Base-by-base conservation (phyloP, 2,329 filamentous ascomycete species). In the Coleophoma eucalyptorum region DNA sequence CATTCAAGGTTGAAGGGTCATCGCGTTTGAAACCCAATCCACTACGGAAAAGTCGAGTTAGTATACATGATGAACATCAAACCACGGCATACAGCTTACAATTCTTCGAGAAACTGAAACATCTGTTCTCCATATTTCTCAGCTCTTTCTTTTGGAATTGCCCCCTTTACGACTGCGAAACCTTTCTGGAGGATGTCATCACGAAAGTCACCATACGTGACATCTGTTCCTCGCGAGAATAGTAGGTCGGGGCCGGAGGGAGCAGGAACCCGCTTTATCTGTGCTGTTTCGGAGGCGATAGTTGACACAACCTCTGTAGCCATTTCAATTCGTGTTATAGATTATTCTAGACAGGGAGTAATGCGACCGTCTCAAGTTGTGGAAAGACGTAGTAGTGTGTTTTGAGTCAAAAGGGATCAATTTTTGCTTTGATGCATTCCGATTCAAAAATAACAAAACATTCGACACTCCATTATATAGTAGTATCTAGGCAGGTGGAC, bases 1-100 rank as follows among this genome's bases (percentile, higher is more conserved):
- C 62, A 48, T 11, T 20, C 7, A 44, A 6, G 18, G 42, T 44
- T 15, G 19, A 26, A 13, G 42, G 42, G 16, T 44, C 42, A 32
- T 44, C 16, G 20, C 42, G 42, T 8, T 44, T 18, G 42, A 20
- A 44, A 6, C 42, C 42, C 13, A 44, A 18, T 10, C 20, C 20
- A 20, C 42, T 44, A 20, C 10, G 15, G 16, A 8, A 11, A 41
- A 41, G 16, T 12, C 10, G 8, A 11, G 38, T 41, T 8, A 41
- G 38, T 41, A 11, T 41, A 35, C n/a, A 10, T 18, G 18, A 41
- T 12, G 11, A 8, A 41, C 18, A 11, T 44, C 20, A 44, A 31
- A 32, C 6, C 6, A 6, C 13, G 11, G 10, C 13, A 21, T 8
- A 31, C 10, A 20, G 15, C 42, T 44, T 31, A 44, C 42, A 44